These are phyloP conservation scores for Trematosphaeria pertusa DNA, from an alignment of 2,329 filamentous ascomycete species.

Conservation along the genomic window DNA sequence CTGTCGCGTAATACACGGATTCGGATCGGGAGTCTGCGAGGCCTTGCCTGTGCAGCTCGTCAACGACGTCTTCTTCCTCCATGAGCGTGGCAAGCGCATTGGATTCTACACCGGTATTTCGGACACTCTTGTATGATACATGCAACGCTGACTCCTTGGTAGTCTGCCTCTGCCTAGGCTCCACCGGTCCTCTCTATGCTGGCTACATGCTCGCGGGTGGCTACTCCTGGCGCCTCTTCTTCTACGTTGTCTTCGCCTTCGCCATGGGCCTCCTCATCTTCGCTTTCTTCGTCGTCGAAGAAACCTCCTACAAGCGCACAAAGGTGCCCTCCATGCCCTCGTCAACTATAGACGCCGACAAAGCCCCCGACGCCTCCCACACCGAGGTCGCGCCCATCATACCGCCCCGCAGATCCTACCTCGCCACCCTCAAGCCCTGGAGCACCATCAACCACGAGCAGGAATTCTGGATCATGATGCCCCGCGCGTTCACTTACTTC, in stretches of 20 bases:
- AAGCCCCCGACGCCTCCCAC: conserved; percentile 23
- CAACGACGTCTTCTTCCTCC: conserved; percentile 57
- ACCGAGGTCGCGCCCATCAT: conserved; percentile 30
- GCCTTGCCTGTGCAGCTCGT: conserved; percentile 56
- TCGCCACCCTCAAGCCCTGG: conserved; percentile 42
- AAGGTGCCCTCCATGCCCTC: conserved; percentile 3
- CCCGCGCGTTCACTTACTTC: conserved; percentile 46
- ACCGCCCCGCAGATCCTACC: conserved; percentile 35
- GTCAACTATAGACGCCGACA: conserved; percentile 14
- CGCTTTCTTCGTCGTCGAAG: conserved; percentile 65
- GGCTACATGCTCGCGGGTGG: conserved; percentile 67
- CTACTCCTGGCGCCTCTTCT: conserved; percentile 67
- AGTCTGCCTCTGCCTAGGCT: conserved; percentile 63
- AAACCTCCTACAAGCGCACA: conserved; percentile 59
- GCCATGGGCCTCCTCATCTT: conserved; percentile 52
- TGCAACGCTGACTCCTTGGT: too few species aligned
- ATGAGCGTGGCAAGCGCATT: conserved; percentile 58
- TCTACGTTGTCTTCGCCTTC: conserved; percentile 67
- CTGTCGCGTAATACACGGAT: conserved; percentile 51
- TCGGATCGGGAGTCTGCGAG: conserved; percentile 56
- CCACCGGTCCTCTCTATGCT: conserved; percentile 64
- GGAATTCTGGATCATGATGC: conserved; percentile 45
- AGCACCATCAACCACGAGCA: conserved; percentile 40
- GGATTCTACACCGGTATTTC: conserved; percentile 61
- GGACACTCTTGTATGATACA: conserved; percentile 4